Evolutionary conservation across 176 grass and related monocot genomes (phyloP), one percentile per base, ranked within the genome.

Genomic region (Puya raimondii): DNA sequence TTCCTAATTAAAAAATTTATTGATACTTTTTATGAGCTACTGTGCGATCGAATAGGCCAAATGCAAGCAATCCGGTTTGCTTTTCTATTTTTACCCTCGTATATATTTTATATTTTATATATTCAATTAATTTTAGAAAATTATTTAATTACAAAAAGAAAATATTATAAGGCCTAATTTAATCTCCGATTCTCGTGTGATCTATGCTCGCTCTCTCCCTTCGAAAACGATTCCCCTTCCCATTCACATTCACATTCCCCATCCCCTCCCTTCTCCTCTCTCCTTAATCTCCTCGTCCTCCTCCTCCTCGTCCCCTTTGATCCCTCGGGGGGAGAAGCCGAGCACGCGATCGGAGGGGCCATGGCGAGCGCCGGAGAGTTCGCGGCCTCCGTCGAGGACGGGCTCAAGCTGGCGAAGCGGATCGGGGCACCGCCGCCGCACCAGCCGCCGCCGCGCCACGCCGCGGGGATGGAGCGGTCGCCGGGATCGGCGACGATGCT

Each of bases 331-430:
- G 10, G 15, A 23, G 65, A 80, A 86, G 77, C 4, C 1, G 16
- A 14, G 52, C n/a, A 13, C 16, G 17, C 16, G 16, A 18, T 9
- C 56, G 56, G 56, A 61, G 7, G 56, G 68, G 33, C 4, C 33
- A 69, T 26, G 75, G 29, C 42, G 13, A 52, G 12, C 65, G 75
- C 68, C 9, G 90, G 91, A 17, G 86, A 84, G 18, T 93, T 99
- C 64, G 73, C 82, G 47, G 80, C 69, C 72, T 82, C 87, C 65
- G 94, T 99, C 69, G 94, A 88, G 74, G 85, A 93, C 17, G 90
- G 87, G 42, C 80, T 99, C 11, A 90, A 88, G 84, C 84, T 99
- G 9, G 80, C 82, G 15, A 87, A 86, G 80, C 80, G 87, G 67
- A 80, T 53, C 66, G 71, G 20, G 66, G 47, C 47, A 17, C 63